Conservation (phyloP, 192 early-diverging fungal genomes). For the Coemansia pectinata region DNA sequence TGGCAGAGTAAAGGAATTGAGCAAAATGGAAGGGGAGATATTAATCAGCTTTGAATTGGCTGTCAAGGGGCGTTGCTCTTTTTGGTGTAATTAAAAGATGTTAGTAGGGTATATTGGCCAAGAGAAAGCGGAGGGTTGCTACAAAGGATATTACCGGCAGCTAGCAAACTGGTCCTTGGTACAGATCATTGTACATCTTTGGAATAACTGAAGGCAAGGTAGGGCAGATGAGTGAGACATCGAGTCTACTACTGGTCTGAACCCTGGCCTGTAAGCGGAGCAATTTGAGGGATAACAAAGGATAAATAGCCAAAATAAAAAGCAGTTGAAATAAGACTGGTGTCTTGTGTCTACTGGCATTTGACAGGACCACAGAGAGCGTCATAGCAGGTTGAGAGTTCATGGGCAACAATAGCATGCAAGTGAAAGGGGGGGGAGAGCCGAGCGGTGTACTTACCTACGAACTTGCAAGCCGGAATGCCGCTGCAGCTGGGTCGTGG, state of each 20-base stretch:
- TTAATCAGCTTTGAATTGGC: not conserved
- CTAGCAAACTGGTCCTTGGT: not conserved
- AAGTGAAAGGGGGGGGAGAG: not conserved
- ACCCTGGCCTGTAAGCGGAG: not conserved
- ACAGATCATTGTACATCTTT: not conserved
- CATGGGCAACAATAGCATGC: not conserved
- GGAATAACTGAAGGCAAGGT: not conserved
- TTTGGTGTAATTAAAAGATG: not conserved
- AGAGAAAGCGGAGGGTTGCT: not conserved
- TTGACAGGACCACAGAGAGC: not conserved
- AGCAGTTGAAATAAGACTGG: not conserved
- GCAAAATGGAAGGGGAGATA: not conserved
- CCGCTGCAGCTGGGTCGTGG: not conserved
- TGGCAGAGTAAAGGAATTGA: not conserved
- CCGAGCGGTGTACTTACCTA: not conserved
- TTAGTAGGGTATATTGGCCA: not conserved
- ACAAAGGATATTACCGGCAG: not conserved
- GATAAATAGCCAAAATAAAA: not conserved
- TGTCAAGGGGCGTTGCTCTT: not conserved
- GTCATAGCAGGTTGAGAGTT: not conserved
- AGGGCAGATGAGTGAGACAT: not conserved
- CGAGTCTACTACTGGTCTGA: constrained; percentile 3
- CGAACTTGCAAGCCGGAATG: not conserved
- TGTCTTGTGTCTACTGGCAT: not conserved
- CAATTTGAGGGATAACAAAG: not conserved